Evolutionary conservation across 371 early-diverging fungal genomes (phyloP).

Genomic region (Mucor indicus): DNA sequence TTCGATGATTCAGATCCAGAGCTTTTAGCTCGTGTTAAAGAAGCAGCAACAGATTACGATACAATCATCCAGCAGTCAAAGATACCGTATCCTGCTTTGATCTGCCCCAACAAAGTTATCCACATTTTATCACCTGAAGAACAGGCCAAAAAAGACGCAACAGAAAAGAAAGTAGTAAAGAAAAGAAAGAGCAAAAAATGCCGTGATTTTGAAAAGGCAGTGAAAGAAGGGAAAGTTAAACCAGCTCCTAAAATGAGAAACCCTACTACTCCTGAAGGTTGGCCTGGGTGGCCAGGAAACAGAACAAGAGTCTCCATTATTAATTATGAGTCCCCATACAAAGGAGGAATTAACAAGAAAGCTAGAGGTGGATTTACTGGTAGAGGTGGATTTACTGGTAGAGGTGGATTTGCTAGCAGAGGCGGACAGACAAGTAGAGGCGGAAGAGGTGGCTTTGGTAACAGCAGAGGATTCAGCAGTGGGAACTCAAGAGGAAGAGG

Average conservation of each 20-base stretch:
- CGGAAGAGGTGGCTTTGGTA: too few relatives aligned
- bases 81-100: constrained; percentile 25
- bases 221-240: constrained; percentile 25
- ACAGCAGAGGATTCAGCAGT: too few relatives aligned
- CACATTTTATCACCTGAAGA: constrained; percentile 10
- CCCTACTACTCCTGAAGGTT: constrained; percentile 30
- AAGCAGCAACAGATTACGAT: constrained; percentile 24
- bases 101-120: constrained; percentile 19
- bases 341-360: too few relatives aligned
- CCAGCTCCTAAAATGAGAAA: constrained; percentile 36
- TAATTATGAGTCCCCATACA: constrained; percentile 3
- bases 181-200: constrained; percentile 43
- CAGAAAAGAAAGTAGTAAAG: constrained; percentile 14
- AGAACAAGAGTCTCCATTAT: constrained; percentile 30
- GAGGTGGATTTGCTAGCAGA: too few relatives aligned
- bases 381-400: background rate
- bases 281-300: constrained; percentile 55
- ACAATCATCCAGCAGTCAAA: constrained; percentile 33
- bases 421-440: too few relatives aligned
- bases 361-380: background rate
- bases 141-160: constrained; percentile 4
- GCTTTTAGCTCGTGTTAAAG: constrained; percentile 20
- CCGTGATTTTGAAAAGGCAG: constrained; percentile 41
- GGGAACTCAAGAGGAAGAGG: too few relatives aligned
- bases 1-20: constrained; percentile 43